Evolutionary conservation across 2,329 filamentous ascomycete species (phyloP).

Genomic region (Exophiala sideris): DNA sequence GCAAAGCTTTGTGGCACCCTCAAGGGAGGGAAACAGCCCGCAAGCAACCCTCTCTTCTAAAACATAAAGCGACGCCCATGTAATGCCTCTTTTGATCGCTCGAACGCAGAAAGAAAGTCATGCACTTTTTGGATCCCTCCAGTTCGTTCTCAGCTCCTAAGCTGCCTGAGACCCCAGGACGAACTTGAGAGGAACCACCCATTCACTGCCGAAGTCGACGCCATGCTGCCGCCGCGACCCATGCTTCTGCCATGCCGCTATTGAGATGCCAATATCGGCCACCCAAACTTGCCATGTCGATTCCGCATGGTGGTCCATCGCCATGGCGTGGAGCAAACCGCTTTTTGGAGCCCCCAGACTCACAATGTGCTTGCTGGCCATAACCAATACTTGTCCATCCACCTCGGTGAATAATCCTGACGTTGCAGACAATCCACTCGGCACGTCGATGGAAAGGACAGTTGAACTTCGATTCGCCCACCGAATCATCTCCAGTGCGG

Average conservation of each 20-base stretch:
- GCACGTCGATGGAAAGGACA: conserved; percentile 84
- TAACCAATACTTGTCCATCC: conserved; percentile 74
- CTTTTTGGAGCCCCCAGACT: conserved; percentile 83
- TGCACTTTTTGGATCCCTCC: background rate
- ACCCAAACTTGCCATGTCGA: conserved; percentile 71
- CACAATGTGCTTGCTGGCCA: conserved; percentile 78
- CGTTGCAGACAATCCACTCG: conserved; percentile 60
- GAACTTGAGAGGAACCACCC: conserved; percentile 60
- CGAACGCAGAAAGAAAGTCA: conserved; percentile 16
- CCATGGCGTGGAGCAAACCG: conserved; percentile 74
- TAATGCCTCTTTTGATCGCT: conserved; percentile 9
- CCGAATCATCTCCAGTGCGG: conserved; percentile 83
- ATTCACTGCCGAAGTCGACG: conserved; percentile 82
- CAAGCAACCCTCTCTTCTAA: background rate
- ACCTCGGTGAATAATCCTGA: conserved; percentile 53
- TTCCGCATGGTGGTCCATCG: conserved; percentile 46
- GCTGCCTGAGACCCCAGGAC: conserved; percentile 7
- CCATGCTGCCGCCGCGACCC: conserved; percentile 62
- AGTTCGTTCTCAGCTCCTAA: background rate
- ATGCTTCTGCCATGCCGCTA: conserved; percentile 31
- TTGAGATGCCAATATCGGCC: conserved; percentile 70
- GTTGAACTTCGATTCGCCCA: conserved; percentile 75
- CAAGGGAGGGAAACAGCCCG: background rate
- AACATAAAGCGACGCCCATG: background rate
- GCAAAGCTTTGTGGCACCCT: no score